Evolutionary conservation across 192 early-diverging fungal genomes (phyloP), one percentile per base, ranked within the genome.

Genomic region (Diversispora epigaea): DNA sequence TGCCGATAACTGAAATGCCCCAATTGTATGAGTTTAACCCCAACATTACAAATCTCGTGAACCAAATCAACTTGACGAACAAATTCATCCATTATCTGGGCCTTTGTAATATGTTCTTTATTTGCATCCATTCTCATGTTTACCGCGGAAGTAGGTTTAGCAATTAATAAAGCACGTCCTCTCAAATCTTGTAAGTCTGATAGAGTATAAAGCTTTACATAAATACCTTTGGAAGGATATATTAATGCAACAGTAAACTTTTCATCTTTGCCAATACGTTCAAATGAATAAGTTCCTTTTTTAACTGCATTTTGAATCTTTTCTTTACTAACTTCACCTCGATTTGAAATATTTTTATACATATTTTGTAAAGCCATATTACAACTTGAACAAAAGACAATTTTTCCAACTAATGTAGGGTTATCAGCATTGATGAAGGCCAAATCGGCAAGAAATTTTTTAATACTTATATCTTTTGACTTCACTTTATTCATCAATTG

Each of bases 311-410:
- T 57, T 25, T 57, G 71, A 41, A 76, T 76, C 8, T 22, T 40
- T 55, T 76, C 75, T 10, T 76, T 76, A 21, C 66, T 76, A 25
- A 71, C 52, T 58, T 76, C 67, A 17, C 67, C 52, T 32, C 67
- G 45, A 55, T 70, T 76, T 5, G 19, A 43, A 39, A 76, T 76
- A 9, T 21, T 76, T 22, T 19, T 17, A 12, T 76, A 72, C 50
- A 70, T 76, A n/a, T 55, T 76, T 47, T 56, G 65, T 49, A 76
- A 58, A n/a, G 66, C 67, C 22, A 70, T 10, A 46, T 41, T 54
- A 56, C 19, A 12, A 6, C 11, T 19, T n/a, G 39, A n/a, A 14
- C 75, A 70, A 0, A 15, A 22, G 39, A 9, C 11, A 22, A 76
- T 32, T 52, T 56, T 76, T 25, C 43, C 49, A 19, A 22, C 12